Evolutionary conservation across 805 yeast genomes (phyloP), one percentile per base, ranked within the genome.

Genomic region (Yarrowia sp.): DNA sequence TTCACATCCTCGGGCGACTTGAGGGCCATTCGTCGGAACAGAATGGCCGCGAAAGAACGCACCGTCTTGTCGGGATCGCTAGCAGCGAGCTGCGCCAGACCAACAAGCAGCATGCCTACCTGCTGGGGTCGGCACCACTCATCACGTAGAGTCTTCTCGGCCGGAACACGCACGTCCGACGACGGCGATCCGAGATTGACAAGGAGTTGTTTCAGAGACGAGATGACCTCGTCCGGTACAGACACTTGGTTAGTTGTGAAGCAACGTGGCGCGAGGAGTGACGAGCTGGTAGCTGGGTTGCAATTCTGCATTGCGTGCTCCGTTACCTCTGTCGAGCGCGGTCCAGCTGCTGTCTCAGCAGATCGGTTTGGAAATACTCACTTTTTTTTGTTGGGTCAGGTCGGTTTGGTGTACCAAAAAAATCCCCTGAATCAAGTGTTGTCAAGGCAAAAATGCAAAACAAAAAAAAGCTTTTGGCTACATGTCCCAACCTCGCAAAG

Each of bases 1-100:
- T 79, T 74, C 36, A 80, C 81, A 33, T 80, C 81, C 65, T 85
- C 84, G 6, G 97, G 96, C 4, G 90, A 82, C 69, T 85, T 85
- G 63, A 87, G 81, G 7, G 97, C 91, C 66, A 90, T 81, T 70
- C 97, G 84, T 72, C 99, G 82, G 73, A 94, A 90, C 63, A 94
- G 75, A 27, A 94, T 97, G 2, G 97, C 96, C 14, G 94, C 80
- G 69, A 91, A 85, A 0, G 93, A 83, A 63, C 80, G 74, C 51
- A 65, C 73, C n/a, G 81, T 77, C 49, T 84, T 85, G 65, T 81
- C 80, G n/a, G 78, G 75, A 10, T 92, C 89, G 33, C 68, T 70
- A 3, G 85, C 80, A 3, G 97, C 84, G 68, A 87, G 92, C 71
- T 87, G 88, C 4, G 97, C 91, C 53, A 93, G 79, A 68, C 90